Conservation (phyloP, 1,284 basidiomycete genomes). For the Boletus hoseneyae region DNA sequence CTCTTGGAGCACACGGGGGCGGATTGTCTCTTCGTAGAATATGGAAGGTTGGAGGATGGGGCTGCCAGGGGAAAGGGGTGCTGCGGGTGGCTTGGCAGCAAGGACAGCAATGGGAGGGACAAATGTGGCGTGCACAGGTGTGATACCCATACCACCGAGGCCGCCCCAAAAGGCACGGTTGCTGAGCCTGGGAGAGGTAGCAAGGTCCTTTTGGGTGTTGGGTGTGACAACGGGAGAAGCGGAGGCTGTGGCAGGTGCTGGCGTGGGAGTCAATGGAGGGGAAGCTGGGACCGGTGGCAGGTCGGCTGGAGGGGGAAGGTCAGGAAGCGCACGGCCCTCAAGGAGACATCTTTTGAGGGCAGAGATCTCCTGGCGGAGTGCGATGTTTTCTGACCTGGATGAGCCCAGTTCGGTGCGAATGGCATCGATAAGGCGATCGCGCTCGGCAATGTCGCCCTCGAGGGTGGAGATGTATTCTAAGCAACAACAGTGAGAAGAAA, state of each 20-base stretch:
- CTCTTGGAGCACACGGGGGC: conserved; percentile 48
- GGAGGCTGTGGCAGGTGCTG: conserved; percentile 19
- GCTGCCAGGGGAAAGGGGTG: conserved; percentile 17
- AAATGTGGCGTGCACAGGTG: conserved; percentile 82
- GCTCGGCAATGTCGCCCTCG: conserved; percentile 90
- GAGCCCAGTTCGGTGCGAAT: conserved; percentile 84
- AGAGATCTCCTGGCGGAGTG: conserved; percentile 80
- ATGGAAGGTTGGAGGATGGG: conserved; percentile 32
- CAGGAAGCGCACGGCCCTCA: conserved; percentile 46
- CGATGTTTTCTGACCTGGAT: conserved; percentile 78
- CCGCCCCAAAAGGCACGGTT: conserved; percentile 73
- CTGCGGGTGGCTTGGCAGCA: conserved; percentile 21
- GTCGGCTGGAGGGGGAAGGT: conserved; percentile 47
- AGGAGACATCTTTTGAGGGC: conserved; percentile 79
- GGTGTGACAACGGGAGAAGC: conserved; percentile 50
- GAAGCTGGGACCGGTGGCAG: conserved; percentile 36
- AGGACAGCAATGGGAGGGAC: conserved; percentile 55
- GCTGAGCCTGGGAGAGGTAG: conserved; percentile 55
- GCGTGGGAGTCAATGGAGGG: conserved; percentile 32
- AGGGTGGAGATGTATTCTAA: conserved; percentile 92
- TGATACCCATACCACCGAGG: conserved; percentile 64
- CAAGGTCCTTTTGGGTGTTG: conserved; percentile 83
- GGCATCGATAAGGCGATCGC: conserved; percentile 86
- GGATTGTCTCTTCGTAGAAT: conserved; percentile 31
- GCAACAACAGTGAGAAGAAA: conserved; percentile 1